Percentiles rank a stretch among this genome's conserved stretches.
These are phyloP conservation scores for Iris macrosiphon DNA, from an alignment of 106 monocot genomes.

Conservation along the genomic window DNA sequence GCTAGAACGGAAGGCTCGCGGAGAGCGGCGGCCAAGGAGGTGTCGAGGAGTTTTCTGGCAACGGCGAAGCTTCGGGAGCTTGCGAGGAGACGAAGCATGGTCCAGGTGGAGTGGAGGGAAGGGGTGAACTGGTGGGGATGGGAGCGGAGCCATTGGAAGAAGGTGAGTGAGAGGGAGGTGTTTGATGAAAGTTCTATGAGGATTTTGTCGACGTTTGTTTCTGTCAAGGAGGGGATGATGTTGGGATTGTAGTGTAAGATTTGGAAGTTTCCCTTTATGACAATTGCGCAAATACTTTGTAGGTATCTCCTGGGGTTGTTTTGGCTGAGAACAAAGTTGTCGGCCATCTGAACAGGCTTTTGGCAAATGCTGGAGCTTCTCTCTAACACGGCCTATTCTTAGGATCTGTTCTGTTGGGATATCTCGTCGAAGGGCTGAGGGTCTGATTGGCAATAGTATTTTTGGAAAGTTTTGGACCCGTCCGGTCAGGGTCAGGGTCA, in stretches of 20 bases:
- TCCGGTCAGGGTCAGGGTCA: too few species aligned
- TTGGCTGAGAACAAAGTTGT: too few species aligned
- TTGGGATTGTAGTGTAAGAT: constrained; percentile 10
- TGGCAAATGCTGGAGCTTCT: too few species aligned
- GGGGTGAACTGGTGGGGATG: constrained; percentile 54
- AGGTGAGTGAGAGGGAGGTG: constrained; percentile 39
- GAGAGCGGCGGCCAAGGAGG: constrained; percentile 38
- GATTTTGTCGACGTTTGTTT: constrained; percentile 36
- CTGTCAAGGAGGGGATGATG: constrained; percentile 26
- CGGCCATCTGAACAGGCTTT: too few species aligned
- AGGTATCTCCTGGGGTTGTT: too few species aligned
- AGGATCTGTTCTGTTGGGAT: too few species aligned
- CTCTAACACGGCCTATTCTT: too few species aligned
- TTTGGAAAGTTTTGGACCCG: too few species aligned
- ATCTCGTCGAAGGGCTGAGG: too few species aligned
- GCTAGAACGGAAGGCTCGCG: constrained; percentile 54
- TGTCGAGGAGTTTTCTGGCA: constrained; percentile 47
- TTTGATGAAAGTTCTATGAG: constrained; percentile 39
- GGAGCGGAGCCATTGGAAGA: constrained; percentile 66
- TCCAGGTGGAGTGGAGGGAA: constrained; percentile 66
- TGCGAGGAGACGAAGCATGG: constrained; percentile 69
- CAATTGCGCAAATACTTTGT: constrained; percentile 46
- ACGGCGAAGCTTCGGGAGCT: constrained; percentile 22
- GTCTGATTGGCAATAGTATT: too few species aligned
- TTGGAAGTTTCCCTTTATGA: constrained; percentile 51